Evolutionary conservation across 352 stramenopile species (phyloP).

Genomic region (Phytophthora fragariaefolia): DNA sequence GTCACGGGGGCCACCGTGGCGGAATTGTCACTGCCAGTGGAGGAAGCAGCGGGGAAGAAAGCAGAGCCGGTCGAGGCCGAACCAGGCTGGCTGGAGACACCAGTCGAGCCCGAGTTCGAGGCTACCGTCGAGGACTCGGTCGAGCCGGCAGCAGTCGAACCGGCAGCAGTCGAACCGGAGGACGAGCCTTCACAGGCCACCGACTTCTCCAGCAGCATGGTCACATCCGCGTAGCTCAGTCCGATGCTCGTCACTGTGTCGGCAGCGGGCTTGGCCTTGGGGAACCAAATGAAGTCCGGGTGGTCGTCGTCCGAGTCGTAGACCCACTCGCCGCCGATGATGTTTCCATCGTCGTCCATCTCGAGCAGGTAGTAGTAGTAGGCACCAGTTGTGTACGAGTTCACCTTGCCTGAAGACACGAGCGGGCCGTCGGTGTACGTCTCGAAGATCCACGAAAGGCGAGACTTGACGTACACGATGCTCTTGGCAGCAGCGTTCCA

Average conservation of each 20-base stretch:
- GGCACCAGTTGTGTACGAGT: conserved; percentile 33
- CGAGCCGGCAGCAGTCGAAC: conserved; percentile 14
- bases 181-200: conserved; percentile 32
- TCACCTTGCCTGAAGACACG: conserved; percentile 32
- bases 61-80: conserved; percentile 17
- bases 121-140: neutral
- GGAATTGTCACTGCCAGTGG: neutral
- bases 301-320: conserved; percentile 39
- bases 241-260: conserved; percentile 38
- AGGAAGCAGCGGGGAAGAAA: conserved; percentile 7
- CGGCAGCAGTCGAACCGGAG: conserved; percentile 4
- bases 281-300: conserved; percentile 49
- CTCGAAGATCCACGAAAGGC: conserved; percentile 55
- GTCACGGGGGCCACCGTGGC: neutral
- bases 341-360: conserved; percentile 36
- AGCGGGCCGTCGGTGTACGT: conserved; percentile 39
- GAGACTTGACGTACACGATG: conserved; percentile 53
- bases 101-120: conserved; percentile 11
- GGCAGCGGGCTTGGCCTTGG: conserved; percentile 26
- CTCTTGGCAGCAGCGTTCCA: conserved; percentile 49
- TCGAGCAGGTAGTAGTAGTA: conserved; percentile 50
- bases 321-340: conserved; percentile 53
- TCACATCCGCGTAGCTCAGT: conserved; percentile 42
- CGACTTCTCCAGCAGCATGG: conserved; percentile 34
- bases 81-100: conserved; percentile 1